These are phyloP conservation scores for Coprinellus aureogranulatus DNA, from an alignment of 768 basidiomycete species.

Conservation along the genomic window DNA sequence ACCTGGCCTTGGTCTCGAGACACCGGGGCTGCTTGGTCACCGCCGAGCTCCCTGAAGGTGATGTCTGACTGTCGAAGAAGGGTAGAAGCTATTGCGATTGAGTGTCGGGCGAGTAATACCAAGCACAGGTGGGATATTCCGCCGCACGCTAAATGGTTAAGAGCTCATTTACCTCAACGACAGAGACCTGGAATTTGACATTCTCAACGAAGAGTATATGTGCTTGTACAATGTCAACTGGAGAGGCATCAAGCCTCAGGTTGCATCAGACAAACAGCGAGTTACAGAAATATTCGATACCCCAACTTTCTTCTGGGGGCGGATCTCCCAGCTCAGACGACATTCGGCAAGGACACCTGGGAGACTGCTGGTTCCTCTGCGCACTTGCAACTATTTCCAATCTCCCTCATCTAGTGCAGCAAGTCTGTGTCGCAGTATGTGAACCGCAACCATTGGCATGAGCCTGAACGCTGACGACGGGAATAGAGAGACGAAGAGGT, in stretches of 20 bases:
- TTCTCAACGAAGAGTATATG: conserved; percentile 47
- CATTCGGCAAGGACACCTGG: conserved; percentile 47
- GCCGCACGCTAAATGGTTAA: neutral
- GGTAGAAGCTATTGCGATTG: conserved; percentile 42
- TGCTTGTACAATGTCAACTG: conserved; percentile 33
- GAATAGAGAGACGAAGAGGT: conserved; percentile 48
- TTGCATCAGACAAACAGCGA: conserved; percentile 37
- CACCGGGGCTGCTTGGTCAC: no score
- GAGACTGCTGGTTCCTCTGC: conserved; percentile 55
- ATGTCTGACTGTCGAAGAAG: conserved; percentile 41
- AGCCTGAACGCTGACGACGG: neutral
- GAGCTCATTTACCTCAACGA: neutral
- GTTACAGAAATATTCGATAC: conserved; percentile 51
- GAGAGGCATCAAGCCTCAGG: conserved; percentile 10
- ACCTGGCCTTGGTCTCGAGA: no score
- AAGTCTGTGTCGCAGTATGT: conserved; percentile 42
- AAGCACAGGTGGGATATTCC: conserved; percentile 39
- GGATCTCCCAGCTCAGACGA: conserved; percentile 38
- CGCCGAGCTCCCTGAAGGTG: no score
- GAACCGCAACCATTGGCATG: neutral
- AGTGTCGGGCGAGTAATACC: conserved; percentile 43
- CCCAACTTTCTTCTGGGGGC: conserved; percentile 45
- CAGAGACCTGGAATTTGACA: conserved; percentile 57
- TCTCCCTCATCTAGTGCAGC: conserved; percentile 42
- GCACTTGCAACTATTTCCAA: conserved; percentile 50